Base-by-base conservation (phyloP, 2,329 filamentous ascomycete species). In the Daldinia sp. region DNA sequence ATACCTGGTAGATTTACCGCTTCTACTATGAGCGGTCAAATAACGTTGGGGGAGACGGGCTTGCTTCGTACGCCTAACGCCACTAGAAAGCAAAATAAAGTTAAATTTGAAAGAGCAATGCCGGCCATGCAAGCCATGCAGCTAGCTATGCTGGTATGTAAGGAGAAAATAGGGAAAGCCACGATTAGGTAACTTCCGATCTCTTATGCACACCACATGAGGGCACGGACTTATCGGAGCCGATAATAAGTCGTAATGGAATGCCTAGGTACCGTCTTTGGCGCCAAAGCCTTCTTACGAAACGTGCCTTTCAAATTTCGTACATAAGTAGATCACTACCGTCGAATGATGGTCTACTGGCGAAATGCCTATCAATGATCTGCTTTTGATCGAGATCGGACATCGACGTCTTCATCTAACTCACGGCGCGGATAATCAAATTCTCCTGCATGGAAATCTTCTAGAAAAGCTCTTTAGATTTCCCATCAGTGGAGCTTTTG, bases 371-470 rank as follows among this genome's bases (percentile, higher is more conserved):
- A 39, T 37, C 20, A 42, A 10, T 18, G 53, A 56, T 56, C 33
- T 41, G 37, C 53, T 30, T 10, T 56, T 37, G 6, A 56, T 56
- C 35, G 53, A 56, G 53, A 41, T 56, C 53, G 20, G 20, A 2
- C 20, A 28, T 56, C 23, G 12, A 53, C 2, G 13, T 30, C 37
- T 30, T 56, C 15, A 37, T 37, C 20, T 54, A 5, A 20, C 5
- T 13, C 20, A 30, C 15, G 53, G 23, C 20, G 23, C 23, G 37
- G 53, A 56, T 56, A 37, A 56, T 56, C 23, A 42, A 56, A 56
- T 56, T 42, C 12, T 30, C 37, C 37, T 56, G 15, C 53, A 28
- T 41, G 18, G 57, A 44, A 60, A 28, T 26, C 13, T 60, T 60
- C 57, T 60, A 41, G 57, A 60, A 60, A 51, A n/a, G 30, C 20